Evolutionary conservation across 2,329 filamentous ascomycete species (phyloP), one percentile per base, ranked within the genome.

Genomic region (Pleurostoma richardsiae): DNA sequence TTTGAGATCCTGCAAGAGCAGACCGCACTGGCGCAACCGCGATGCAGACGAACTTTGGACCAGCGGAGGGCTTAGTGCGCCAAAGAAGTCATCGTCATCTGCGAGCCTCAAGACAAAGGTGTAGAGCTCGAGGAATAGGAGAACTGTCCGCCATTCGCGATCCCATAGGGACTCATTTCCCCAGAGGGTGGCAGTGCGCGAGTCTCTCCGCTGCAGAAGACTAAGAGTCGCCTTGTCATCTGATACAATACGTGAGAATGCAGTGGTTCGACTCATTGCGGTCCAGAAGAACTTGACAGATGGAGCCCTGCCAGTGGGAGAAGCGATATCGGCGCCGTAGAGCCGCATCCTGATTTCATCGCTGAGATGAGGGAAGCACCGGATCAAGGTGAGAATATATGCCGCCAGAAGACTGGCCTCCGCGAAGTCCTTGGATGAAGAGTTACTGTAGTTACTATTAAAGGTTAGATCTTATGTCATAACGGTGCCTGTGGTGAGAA

Each of bases 301-400:
- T 0, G 88, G 86, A 6, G 84, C 41, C 7, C 60, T 50, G 60
- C 69, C 50, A 48, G 49, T 68, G 54, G 58, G 63, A 44, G 59
- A 68, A 3, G 74, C 67, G 4, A 87, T 73, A 40, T 86, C 82
- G 0, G 90, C 88, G 39, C 94, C 76, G 59, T 94, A 97, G 1
- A 97, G 73, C 70, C 90, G 92, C 89, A 97, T 95, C 27, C 91
- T 85, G 50, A 96, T 95, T 49, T 96, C 90, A 59, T 96, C 91
- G 4, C 84, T 85, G 49, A 82, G 79, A 5, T 76, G 72, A 6
- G 92, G 90, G 54, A 97, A 97, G 56, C 90, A 91, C 49, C 88
- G 82, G 4, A 97, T 72, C 3, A 99, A 70, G 1, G 88, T 91
- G 38, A 97, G 73, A 3, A 90, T 89, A 60, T 96, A 97, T 29